Conservation (phyloP, 768 basidiomycete genomes). For the Russula sp. region DNA sequence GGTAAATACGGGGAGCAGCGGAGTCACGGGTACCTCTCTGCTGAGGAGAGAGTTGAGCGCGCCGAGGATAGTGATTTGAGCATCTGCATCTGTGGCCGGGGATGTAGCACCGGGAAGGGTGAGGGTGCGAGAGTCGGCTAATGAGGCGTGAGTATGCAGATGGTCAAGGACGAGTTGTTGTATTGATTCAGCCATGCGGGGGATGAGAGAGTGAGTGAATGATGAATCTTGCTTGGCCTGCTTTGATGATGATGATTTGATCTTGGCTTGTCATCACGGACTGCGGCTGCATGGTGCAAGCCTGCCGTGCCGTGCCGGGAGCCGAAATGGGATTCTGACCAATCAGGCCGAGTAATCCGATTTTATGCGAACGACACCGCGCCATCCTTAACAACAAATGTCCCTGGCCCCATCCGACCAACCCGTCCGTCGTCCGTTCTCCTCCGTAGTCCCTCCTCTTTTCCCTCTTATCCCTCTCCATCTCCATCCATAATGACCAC, state of each 20-base stretch:
- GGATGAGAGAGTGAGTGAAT: neutral
- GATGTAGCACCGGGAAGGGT: conserved; percentile 54
- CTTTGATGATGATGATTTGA: too few relatives aligned
- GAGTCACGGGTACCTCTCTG: conserved; percentile 14
- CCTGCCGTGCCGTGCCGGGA: neutral
- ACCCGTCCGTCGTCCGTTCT: neutral
- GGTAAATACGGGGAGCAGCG: neutral
- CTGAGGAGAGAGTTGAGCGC: conserved; percentile 76
- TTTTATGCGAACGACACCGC: neutral
- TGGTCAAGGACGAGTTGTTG: conserved; percentile 75
- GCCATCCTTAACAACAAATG: too few relatives aligned
- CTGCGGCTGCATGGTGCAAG: too few relatives aligned
- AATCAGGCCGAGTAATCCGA: neutral
- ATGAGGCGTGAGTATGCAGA: conserved; percentile 46
- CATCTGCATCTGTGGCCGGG: conserved; percentile 59
- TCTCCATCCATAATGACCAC: conserved; percentile 22
- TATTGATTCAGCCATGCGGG: conserved; percentile 62
- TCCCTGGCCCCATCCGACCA: neutral
- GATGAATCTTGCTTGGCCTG: too few relatives aligned
- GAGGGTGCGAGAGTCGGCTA: conserved; percentile 64
- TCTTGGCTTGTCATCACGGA: too few relatives aligned
- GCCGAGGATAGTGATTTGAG: conserved; percentile 78
- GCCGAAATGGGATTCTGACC: neutral
- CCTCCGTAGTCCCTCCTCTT: neutral
- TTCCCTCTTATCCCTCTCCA: neutral